Base-by-base conservation (phyloP, 805 yeast genomes). In the Maudiozyma turicensis region DNA sequence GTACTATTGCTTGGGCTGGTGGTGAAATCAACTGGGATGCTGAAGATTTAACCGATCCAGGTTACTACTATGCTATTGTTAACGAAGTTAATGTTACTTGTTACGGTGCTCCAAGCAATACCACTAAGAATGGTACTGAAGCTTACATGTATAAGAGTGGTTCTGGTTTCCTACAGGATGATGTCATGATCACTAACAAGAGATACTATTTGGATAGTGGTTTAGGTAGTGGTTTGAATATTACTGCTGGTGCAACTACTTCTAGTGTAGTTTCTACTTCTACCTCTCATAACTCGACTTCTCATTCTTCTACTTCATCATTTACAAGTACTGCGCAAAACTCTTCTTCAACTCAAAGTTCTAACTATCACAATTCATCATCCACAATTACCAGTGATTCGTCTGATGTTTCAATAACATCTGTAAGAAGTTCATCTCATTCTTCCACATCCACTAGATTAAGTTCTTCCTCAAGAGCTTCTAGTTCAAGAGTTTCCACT, bases 1-100 rank as follows among this genome's bases (percentile, higher is more conserved):
- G 90, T 72, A 83, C 89, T 11, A 72, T 77, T 52, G 84, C 74
- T 50, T 89, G 90, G 90, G 86, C 95, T 37, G 96, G 96, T 69
- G 97, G 97, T 69, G 72, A 54, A 31, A 80, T 90, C 52, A 73
- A 86, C 70, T 90, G 97, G 97, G 68, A 83, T 64, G 76, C 90
- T 11, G 63, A 72, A 3, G 96, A 88, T 66, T 77, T 89, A 50
- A 59, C 72, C 52, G 71, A 84, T 50, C 77, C 82, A 46, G 96
- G 97, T n/a, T 90, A 89, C 71, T 83, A 78, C 70, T 87, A 80
- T 63, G 81, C 85, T 30, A 73, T 76, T 50, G 58, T 90, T 44
- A 72, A 81, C 58, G 73, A 76, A 43, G 72, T 87, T 37, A 71
- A 74, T 13, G 75, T 89, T 45, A 73, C 78, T 46, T 80, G 95